These are phyloP conservation scores for Boletus rubropictus DNA, from an alignment of 768 basidiomycete genomes.

Conservation along the genomic window DNA sequence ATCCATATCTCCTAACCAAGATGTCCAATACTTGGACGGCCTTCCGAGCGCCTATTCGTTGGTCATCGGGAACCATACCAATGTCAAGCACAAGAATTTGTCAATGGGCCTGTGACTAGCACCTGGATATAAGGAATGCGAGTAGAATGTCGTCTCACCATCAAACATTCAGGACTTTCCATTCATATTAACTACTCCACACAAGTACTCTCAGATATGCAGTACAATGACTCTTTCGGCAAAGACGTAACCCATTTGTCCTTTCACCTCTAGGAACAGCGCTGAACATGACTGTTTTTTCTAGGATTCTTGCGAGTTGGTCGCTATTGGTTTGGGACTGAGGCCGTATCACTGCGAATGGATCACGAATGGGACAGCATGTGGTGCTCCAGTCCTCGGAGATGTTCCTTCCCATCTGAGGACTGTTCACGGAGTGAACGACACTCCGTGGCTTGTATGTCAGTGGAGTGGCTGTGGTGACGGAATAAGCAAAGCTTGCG, in stretches of 20 bases:
- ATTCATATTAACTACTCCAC: background rate
- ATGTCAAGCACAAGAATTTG: background rate
- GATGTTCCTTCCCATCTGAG: constrained; percentile 19
- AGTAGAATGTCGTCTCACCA: background rate
- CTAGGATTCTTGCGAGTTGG: constrained; percentile 10
- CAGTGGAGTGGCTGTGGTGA: constrained; percentile 19
- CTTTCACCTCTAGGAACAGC: background rate
- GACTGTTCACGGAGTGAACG: background rate
- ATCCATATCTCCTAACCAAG: background rate
- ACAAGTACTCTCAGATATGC: background rate
- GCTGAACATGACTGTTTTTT: background rate
- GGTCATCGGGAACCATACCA: constrained; percentile 17
- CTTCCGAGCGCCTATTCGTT: too few relatives aligned
- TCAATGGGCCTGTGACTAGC: background rate
- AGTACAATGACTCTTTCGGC: too few relatives aligned
- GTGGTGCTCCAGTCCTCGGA: constrained; percentile 9
- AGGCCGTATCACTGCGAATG: constrained; percentile 10
- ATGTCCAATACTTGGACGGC: constrained; percentile 1
- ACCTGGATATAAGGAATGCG: constrained; percentile 11
- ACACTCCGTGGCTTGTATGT: constrained; percentile 5
- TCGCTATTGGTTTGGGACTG: constrained; percentile 1
- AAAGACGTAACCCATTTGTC: too few relatives aligned
- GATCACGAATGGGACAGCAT: constrained; percentile 8
- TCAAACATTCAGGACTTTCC: background rate
- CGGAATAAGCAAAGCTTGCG: constrained; percentile 5